Evolutionary conservation across 2,329 filamentous ascomycete species (phyloP), one percentile per base, ranked within the genome.

Genomic region (Arthrobotrys entomopaga): DNA sequence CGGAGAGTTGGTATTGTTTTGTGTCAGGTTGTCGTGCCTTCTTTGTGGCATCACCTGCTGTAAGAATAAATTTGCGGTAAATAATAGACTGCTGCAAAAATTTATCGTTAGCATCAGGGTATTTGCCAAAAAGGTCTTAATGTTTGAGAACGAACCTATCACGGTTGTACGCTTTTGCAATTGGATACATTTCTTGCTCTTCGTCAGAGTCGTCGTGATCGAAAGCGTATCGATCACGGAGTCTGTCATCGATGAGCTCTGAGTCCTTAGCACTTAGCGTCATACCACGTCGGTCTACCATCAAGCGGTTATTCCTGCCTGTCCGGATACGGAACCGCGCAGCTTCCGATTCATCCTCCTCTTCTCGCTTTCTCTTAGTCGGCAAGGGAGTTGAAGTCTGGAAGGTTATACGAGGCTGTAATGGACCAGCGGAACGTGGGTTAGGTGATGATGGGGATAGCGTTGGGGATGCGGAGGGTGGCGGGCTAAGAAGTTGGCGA

Each of bases 171-270:
- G 54, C 59, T 49, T 61, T 63, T 8, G 58, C 53, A 20, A 50
- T 54, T 26, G 58, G 43, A 26, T 54, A 42, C 11, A 43, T 58
- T 38, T 67, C 63, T 49, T 48, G 29, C 16, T 75, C 70, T 26
- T 67, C 70, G 34, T 75, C 70, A 48, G 70, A 75, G 24, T 75
- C 70, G 13, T 75, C 70, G 22, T 69, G 65, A 42, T 75, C 70
- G 63, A 75, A 75, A 10, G 63, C 65, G 16, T 50, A 75, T 53
- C 70, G 50, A 50, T 75, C 70, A 53, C 43, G 63, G 22, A 75
- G 48, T 42, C 63, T 58, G 50, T 75, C 70, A 20, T 75, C 64
- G 59, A 75, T 75, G 40, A 53, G 56, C 20, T 75, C 63, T 40
- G 16, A 40, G 42, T 75, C 63, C 54, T 75, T 69, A 11, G 52